Conservation (phyloP, 2,329 filamentous ascomycete species). For the Aspergillus japonicus region DNA sequence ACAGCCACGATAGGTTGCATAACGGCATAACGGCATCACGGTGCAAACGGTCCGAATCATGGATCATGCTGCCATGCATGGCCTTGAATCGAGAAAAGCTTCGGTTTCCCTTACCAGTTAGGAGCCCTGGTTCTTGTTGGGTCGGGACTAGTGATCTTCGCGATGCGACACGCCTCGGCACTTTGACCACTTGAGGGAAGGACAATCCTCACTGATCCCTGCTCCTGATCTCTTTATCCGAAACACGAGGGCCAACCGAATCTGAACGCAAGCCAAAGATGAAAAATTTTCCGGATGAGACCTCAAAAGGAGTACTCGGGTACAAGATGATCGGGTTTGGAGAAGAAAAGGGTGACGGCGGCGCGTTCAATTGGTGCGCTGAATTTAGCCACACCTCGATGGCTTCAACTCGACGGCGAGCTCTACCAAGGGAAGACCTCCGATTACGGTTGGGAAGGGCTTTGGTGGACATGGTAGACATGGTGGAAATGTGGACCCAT, state of each 20-base stretch:
- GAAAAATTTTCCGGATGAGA: neutral
- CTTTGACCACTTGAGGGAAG: neutral
- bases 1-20: neutral
- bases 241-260: neutral
- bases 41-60: neutral
- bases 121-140: neutral
- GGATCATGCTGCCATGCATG: neutral
- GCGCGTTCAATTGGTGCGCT: neutral
- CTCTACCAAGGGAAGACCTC: neutral
- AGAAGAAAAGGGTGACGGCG: neutral
- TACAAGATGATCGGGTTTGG: neutral
- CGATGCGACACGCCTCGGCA: neutral
- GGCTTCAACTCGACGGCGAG: neutral
- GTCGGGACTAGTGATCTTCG: neutral
- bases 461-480: neutral
- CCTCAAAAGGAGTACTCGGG: neutral
- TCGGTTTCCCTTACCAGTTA: neutral
- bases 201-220: neutral
- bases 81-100: neutral
- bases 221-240: neutral
- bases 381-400: neutral
- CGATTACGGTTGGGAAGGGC: neutral
- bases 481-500: neutral
- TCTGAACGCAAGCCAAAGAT: neutral
- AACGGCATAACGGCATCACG: neutral